phyloP scores from a whole-genome alignment of 345 rosid genomes.

The Xanthoceras sorbifolium region DNA sequence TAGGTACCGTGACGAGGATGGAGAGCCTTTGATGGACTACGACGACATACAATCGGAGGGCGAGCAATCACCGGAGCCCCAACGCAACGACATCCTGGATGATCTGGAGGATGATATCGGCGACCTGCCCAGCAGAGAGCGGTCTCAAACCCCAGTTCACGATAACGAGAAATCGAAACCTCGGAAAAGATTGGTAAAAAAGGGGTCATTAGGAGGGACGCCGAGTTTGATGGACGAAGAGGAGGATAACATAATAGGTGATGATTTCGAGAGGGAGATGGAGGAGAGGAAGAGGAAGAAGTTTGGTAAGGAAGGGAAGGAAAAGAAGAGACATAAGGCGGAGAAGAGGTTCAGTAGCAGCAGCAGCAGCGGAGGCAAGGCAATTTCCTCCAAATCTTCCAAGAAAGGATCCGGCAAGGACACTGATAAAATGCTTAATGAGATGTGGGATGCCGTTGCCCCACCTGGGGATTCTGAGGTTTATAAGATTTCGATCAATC shows the following conservation, averaged over 20 bases:
- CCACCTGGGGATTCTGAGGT: conserved; percentile 84
- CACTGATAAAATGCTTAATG: conserved; percentile 69
- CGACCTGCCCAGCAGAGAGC: conserved; percentile 52
- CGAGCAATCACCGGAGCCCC: conserved; percentile 57
- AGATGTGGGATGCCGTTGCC: conserved; percentile 96
- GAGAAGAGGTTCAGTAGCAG: conserved; percentile 35
- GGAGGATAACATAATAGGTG: conserved; percentile 30
- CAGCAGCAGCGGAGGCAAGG: conserved; percentile 40
- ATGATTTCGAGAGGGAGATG: conserved; percentile 45
- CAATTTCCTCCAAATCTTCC: conserved; percentile 38
- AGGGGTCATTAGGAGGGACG: conserved; percentile 36
- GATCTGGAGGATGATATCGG: conserved; percentile 64
- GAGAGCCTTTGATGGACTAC: conserved; percentile 93
- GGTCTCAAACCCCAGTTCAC: conserved; percentile 67
- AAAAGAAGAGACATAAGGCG: conserved; percentile 51
- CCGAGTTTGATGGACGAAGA: conserved; percentile 50
- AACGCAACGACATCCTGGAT: conserved; percentile 46
- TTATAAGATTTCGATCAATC: neutral
- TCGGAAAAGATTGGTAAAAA: conserved; percentile 84
- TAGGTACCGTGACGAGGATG: conserved; percentile 92
- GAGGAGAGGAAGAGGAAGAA: conserved; percentile 62
- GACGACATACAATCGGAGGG: conserved; percentile 71
- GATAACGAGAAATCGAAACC: conserved; percentile 73
- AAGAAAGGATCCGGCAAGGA: conserved; percentile 39
- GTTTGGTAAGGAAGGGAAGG: conserved; percentile 43